Evolutionary conservation across 2,329 filamentous ascomycete species (phyloP).

Genomic region (Botryotinia calthae): DNA sequence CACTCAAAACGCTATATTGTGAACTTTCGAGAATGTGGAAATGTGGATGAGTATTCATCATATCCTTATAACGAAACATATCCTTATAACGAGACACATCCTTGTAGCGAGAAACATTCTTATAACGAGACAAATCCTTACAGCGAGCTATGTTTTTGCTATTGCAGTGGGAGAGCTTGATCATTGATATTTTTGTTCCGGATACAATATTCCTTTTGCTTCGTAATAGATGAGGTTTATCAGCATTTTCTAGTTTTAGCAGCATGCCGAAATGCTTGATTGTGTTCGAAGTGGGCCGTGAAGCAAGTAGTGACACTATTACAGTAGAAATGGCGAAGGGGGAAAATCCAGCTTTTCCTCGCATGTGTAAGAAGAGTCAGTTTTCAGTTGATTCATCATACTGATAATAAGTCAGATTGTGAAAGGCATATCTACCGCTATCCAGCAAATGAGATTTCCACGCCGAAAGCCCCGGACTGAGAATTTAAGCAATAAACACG

Average conservation of each 20-base stretch:
- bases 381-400: background rate
- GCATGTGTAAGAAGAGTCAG: background rate
- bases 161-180: background rate
- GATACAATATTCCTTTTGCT: background rate
- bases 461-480: background rate
- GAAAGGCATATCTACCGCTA: background rate
- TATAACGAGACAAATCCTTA: background rate
- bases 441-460: background rate
- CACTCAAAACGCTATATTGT: background rate
- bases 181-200: background rate
- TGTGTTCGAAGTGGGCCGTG: background rate
- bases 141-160: background rate
- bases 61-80: background rate
- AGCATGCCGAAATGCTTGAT: background rate
- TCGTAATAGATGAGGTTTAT: background rate
- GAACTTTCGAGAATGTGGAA: background rate
- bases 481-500: background rate
- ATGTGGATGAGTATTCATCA: background rate
- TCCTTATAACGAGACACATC: background rate
- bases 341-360: background rate
- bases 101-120: background rate
- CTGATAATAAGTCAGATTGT: background rate
- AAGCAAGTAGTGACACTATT: background rate
- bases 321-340: background rate
- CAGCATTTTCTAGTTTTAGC: background rate